These are phyloP conservation scores for Diutina ranongensis DNA, from an alignment of 1,139 yeast species.

Conservation along the genomic window DNA sequence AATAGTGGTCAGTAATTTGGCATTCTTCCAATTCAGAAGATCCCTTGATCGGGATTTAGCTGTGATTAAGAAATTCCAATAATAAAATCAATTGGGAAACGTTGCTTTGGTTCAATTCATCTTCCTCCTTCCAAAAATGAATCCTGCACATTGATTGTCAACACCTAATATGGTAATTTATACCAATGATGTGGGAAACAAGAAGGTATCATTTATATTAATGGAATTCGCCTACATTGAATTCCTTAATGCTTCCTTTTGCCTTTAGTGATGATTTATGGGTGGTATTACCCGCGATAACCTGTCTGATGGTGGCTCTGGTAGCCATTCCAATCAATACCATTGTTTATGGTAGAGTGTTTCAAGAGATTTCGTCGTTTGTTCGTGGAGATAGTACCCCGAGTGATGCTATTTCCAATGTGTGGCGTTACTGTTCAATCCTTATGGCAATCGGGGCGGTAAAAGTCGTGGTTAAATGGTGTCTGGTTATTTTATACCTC, in stretches of 20 bases:
- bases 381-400: slow-evolving; percentile 7
- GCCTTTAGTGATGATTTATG: background rate
- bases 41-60: background rate
- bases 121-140: too few species aligned
- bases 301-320: background rate
- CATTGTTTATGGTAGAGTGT: slow-evolving; percentile 54
- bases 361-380: slow-evolving; percentile 31
- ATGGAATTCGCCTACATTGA: background rate
- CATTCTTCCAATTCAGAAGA: background rate
- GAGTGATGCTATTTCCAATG: slow-evolving; percentile 12
- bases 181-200: background rate
- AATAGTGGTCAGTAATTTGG: background rate
- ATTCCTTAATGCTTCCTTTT: background rate
- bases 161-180: background rate
- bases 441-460: slow-evolving; percentile 49
- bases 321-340: slow-evolving; percentile 43
- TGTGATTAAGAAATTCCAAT: background rate
- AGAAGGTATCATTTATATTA: background rate
- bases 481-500: slow-evolving; percentile 53
- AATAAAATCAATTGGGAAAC: too few species aligned
- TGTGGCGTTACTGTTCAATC: slow-evolving; percentile 38
- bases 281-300: background rate
- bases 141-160: background rate
- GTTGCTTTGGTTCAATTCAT: too few species aligned
- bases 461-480: slow-evolving; percentile 40